These are phyloP conservation scores for Phytopythium cucurbitacearum DNA, from an alignment of 352 stramenopile species.

Conservation along the genomic window DNA sequence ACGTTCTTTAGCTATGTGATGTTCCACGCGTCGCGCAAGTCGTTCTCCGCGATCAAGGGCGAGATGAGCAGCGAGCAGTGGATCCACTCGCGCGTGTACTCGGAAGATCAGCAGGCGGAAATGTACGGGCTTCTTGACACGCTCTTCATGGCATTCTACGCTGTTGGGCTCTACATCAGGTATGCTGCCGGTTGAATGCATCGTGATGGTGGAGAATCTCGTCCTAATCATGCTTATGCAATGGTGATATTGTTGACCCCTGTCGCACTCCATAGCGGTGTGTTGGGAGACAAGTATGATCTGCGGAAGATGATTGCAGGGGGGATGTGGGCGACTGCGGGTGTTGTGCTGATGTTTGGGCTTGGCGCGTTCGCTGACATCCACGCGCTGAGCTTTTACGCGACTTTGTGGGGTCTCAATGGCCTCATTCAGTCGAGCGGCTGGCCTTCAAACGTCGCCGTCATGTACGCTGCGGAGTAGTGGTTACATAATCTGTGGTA, in stretches of 20 bases:
- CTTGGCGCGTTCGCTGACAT: constrained; percentile 53
- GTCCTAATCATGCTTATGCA: not conserved
- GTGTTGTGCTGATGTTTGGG: constrained; percentile 56
- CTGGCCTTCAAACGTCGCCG: constrained; percentile 68
- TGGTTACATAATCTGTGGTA: constrained; percentile 10
- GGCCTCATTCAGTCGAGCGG: constrained; percentile 80
- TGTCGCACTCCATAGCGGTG: constrained; percentile 27
- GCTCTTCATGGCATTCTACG: constrained; percentile 80
- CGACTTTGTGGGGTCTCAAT: constrained; percentile 67
- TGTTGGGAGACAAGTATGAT: constrained; percentile 68
- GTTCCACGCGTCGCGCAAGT: constrained; percentile 75
- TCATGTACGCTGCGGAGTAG: constrained; percentile 54
- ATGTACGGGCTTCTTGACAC: constrained; percentile 83
- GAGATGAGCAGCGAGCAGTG: constrained; percentile 77
- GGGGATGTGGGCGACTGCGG: constrained; percentile 66
- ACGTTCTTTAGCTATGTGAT: constrained; percentile 82
- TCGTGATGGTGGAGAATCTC: not conserved
- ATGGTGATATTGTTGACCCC: constrained; percentile 1
- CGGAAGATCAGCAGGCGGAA: constrained; percentile 54
- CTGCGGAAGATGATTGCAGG: constrained; percentile 60
- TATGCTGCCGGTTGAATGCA: constrained; percentile 5
- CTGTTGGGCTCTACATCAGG: constrained; percentile 66
- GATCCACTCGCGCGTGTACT: constrained; percentile 63
- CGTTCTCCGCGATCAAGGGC: constrained; percentile 80
- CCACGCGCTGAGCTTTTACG: constrained; percentile 69